Conservation (phyloP, 441 rosid genomes). For the Cnidoscolus chayamansa region DNA sequence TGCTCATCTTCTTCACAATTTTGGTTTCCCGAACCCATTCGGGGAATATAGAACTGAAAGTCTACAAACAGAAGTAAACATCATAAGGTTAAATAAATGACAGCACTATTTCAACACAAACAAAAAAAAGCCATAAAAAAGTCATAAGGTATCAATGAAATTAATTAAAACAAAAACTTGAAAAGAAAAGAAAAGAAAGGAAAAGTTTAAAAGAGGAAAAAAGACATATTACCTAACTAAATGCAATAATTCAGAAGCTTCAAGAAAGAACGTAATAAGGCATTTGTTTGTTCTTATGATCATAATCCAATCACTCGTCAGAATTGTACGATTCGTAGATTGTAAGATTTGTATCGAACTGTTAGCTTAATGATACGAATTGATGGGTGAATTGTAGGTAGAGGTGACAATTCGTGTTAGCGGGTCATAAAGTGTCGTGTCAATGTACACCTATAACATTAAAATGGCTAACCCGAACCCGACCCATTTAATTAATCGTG, state of each 20-base stretch:
- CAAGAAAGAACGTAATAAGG: neutral
- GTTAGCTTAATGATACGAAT: no score
- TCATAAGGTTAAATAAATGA: constrained; percentile 1
- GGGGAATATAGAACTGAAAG: constrained; percentile 62
- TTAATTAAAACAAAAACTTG: constrained; percentile 2
- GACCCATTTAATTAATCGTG: no score
- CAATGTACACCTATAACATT: no score
- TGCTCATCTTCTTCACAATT: constrained; percentile 53
- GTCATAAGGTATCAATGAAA: neutral
- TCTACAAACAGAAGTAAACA: constrained; percentile 38
- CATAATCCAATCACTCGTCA: neutral
- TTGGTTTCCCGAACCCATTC: constrained; percentile 64
- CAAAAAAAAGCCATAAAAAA: neutral
- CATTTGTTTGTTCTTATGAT: constrained; percentile 1
- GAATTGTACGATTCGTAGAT: no score
- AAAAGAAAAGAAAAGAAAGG: constrained; percentile 10
- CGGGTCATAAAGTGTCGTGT: no score
- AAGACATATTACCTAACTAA: neutral
- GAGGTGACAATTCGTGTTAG: no score
- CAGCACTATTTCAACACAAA: neutral
- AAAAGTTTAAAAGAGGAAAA: neutral
- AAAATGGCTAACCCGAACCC: no score
- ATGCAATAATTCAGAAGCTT: neutral
- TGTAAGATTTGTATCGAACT: no score
- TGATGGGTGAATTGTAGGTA: no score